Evolutionary conservation across 495 filamentous ascomycete genomes (phyloP), one percentile per base, ranked within the genome.

Genomic region (Clavariopsis aquatica): DNA sequence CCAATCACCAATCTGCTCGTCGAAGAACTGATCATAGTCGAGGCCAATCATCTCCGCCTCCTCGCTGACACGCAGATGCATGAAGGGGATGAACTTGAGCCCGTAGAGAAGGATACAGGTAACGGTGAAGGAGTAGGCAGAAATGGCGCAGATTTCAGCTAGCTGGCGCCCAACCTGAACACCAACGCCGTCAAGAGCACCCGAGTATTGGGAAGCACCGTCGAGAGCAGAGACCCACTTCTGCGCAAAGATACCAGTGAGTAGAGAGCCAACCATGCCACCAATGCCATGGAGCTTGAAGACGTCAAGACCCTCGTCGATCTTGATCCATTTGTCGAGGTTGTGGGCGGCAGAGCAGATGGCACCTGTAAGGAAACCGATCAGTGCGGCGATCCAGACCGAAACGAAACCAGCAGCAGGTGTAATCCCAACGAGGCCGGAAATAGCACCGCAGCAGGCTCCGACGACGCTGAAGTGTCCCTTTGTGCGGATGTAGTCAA

Each of bases 201-300:
- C 84, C 28, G 77, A 72, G 13, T 78, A 76, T 22, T 78, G 60
- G 0, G 79, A 81, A 10, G 65, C 72, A 20, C 83, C 81, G 53
- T 86, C 82, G 23, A 85, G 74, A 13, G 64, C 46, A 17, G 70
- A 73, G 55, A 77, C 71, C 68, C 73, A 74, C 12, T 38, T 51
- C 58, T 76, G 73, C n/a, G 85, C 84, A 62, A 87, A 87, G 52
- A 87, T 80, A 0, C 85, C 84, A 0, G 84, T 87, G 51, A 87
- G 68, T 70, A 87, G 83, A n/a, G 78, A 77, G 2, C 85, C 85
- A 24, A 83, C 74, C 75, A 85, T 83, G 0, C 85, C 85, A 26
- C 85, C 85, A 34, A 85, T 72, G 13, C 82, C 84, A 69, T 87
- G 84, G 24, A 86, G 79, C 62, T 84, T 85, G 74, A 87, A 87